phyloP scores from a whole-genome alignment of 2,329 filamentous ascomycete genomes.

The Aureobasidium sp. region DNA sequence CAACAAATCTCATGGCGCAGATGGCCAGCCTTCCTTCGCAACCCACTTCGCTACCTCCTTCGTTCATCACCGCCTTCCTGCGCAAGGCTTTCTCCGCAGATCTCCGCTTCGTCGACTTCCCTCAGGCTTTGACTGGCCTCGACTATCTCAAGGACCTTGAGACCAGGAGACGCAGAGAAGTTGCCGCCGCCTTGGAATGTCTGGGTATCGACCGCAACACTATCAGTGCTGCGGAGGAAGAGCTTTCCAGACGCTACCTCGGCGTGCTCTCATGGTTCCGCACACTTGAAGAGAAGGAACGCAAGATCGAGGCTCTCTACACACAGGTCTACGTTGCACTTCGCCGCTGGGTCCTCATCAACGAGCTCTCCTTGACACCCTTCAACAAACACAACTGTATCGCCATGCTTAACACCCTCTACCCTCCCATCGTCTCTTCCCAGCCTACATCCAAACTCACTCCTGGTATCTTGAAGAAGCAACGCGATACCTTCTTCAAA shows the following conservation, averaged over 20 bases:
- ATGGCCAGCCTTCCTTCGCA: conserved; percentile 53
- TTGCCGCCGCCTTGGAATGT: conserved; percentile 47
- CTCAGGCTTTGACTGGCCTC: conserved; percentile 57
- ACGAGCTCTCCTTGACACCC: conserved; percentile 55
- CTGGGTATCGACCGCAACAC: conserved; percentile 45
- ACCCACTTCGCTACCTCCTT: conserved; percentile 54
- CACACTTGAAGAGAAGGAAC: conserved; percentile 39
- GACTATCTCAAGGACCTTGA: conserved; percentile 62
- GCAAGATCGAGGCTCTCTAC: conserved; percentile 49
- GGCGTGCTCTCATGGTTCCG: conserved; percentile 50
- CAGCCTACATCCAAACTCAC: conserved; percentile 49
- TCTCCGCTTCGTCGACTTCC: conserved; percentile 55
- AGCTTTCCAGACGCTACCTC: conserved; percentile 46
- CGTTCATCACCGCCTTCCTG: conserved; percentile 57
- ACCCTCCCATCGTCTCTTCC: conserved; percentile 48
- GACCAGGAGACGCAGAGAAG: conserved; percentile 51
- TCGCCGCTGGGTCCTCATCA: conserved; percentile 59
- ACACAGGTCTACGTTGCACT: conserved; percentile 56
- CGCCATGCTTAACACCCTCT: conserved; percentile 61
- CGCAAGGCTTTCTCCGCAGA: conserved; percentile 52
- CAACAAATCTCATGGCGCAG: conserved; percentile 47
- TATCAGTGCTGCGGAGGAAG: conserved; percentile 40
- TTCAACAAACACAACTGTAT: conserved; percentile 61
- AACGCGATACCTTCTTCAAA: conserved; percentile 57
- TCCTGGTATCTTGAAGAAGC: conserved; percentile 44